Base-by-base conservation (phyloP, 768 basidiomycete genomes). In the Boletus huronensis region DNA sequence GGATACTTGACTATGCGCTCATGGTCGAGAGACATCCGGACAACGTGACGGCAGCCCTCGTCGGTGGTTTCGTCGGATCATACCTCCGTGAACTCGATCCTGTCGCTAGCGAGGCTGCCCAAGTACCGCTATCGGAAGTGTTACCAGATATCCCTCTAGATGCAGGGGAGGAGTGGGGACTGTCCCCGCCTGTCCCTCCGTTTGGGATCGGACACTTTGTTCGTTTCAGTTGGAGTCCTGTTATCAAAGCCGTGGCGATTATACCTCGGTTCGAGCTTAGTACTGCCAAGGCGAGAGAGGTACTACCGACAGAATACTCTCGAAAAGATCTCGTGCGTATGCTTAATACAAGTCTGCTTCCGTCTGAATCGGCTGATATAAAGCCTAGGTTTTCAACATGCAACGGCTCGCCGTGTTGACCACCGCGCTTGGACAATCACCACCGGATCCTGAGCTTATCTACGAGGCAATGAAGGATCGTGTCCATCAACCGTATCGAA, bases 11-110 rank as follows among this genome's bases (percentile, higher is more conserved):
- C 74, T 96, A 91, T 66, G 95, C 96, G 1, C 79, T 99, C 50
- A 99, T 99, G 97, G 94, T 99, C 65, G 97, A 99, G 74, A 82
- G 97, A 17, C 97, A 99, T 69, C 97, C 97, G 16, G 97, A 99
- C 73, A 99, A 99, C 70, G 95, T 99, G 66, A 97, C 97, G 0
- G 97, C 97, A 3, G 96, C 95, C 0, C 83, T 99, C 35, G 82
- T 98, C 17, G 97, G 97, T 34, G 97, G 97, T 0, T 98, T 99
- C 72, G 92, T 98, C 25, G 97, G 97, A 19, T 91, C 90, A 3
- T 99, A 98, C 76, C 81, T 98, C 49, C 82, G 88, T 56, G 96
- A 97, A 70, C 81, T 98, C 44, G 90, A 90, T 62, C 79, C 81
- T 10, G 82, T 79, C 39, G 95, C 93, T 5, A 89, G 79, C 57